phyloP scores from a whole-genome alignment of 192 early-diverging fungal species.

The Linnemannia elongata region DNA sequence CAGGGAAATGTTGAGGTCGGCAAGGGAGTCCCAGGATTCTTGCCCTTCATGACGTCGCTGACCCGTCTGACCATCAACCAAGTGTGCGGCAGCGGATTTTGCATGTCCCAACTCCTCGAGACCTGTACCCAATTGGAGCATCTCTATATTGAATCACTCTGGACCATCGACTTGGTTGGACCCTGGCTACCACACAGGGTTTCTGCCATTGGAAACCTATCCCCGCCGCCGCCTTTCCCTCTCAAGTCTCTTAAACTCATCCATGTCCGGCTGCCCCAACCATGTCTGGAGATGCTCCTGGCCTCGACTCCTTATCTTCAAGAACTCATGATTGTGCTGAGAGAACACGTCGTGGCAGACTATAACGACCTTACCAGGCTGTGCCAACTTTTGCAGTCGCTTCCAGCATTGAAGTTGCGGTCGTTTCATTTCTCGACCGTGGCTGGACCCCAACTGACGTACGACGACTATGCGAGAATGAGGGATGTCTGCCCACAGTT shows the following conservation, averaged over 20 bases:
- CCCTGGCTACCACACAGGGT: not conserved
- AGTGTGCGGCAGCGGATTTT: not conserved
- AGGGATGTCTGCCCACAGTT: not conserved
- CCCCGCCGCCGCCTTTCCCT: not conserved
- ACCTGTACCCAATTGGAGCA: not conserved
- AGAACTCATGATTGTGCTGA: not conserved
- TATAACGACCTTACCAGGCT: not conserved
- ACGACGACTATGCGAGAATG: not conserved
- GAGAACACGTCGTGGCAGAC: not conserved
- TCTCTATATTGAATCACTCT: not conserved
- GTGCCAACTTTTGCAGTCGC: not conserved
- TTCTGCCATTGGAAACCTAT: not conserved
- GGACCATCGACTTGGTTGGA: not conserved
- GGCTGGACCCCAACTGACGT: not conserved
- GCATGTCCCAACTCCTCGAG: not conserved
- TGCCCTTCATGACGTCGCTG: not conserved
- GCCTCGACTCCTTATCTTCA: not conserved
- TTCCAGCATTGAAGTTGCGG: not conserved
- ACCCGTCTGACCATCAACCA: not conserved
- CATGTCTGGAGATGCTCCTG: not conserved
- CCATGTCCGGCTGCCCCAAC: not conserved
- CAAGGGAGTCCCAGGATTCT: not conserved
- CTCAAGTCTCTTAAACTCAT: slow-evolving; percentile 2
- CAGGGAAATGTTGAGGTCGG: not conserved
- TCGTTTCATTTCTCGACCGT: not conserved